Conservation (phyloP, 192 early-diverging fungal species). For the Backusella circina region DNA sequence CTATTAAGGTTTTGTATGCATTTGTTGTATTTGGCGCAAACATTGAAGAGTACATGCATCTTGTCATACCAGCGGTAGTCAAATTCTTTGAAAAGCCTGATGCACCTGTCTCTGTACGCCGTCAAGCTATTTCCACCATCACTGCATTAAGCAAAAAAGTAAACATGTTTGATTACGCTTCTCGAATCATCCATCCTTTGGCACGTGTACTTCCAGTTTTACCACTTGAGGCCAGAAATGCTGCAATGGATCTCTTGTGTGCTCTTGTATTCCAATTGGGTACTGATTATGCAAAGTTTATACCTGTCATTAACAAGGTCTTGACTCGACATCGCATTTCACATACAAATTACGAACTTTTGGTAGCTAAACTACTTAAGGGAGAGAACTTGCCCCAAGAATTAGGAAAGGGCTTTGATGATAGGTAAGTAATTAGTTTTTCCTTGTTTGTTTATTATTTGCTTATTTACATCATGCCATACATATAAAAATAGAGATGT, state of each 20-base stretch:
- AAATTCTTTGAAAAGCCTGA: conserved; percentile 73
- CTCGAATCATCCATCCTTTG: conserved; percentile 82
- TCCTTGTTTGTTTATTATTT: neutral
- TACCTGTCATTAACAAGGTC: conserved; percentile 82
- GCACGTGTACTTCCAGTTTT: conserved; percentile 65
- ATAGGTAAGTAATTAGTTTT: conserved; percentile 21
- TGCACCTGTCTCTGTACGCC: conserved; percentile 55
- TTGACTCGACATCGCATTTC: conserved; percentile 60
- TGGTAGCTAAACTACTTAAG: conserved; percentile 71
- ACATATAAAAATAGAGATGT: conserved; percentile 18
- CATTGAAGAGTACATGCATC: conserved; percentile 89
- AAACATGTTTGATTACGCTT: conserved; percentile 81
- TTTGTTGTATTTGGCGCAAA: conserved; percentile 81
- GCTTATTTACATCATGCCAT: conserved; percentile 4
- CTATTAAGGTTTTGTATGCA: conserved; percentile 70
- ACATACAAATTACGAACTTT: conserved; percentile 70
- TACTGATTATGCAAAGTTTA: conserved; percentile 82
- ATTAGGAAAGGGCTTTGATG: conserved; percentile 49
- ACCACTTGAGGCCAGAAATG: conserved; percentile 50
- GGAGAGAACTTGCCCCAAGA: conserved; percentile 73
- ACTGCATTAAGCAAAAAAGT: conserved; percentile 72
- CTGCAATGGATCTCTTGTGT: conserved; percentile 80
- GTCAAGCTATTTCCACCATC: conserved; percentile 66
- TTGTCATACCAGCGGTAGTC: conserved; percentile 84
- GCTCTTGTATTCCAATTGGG: conserved; percentile 80